phyloP scores from a whole-genome alignment of 768 basidiomycete genomes.

The Amanita pallidorosea region DNA sequence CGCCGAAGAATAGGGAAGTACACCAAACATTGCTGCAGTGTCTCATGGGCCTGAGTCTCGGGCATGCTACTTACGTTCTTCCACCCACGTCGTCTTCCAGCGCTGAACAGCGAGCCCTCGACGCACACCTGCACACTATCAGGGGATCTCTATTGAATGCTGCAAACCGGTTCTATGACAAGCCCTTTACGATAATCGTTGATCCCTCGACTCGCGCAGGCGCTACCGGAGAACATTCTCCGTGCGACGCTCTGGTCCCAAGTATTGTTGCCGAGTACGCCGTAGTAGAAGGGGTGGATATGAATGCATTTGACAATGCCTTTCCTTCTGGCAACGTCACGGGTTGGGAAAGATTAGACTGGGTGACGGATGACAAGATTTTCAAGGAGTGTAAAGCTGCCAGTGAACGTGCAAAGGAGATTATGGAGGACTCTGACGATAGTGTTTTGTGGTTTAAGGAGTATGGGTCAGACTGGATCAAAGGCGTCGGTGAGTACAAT shows the following conservation, averaged over 20 bases:
- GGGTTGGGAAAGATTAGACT: constrained; percentile 61
- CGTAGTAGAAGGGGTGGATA: constrained; percentile 56
- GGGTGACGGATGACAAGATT: constrained; percentile 57
- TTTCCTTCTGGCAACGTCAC: constrained; percentile 5
- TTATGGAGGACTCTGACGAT: constrained; percentile 75
- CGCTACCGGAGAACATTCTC: constrained; percentile 84
- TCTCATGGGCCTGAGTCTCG: constrained; percentile 73
- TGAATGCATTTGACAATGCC: constrained; percentile 24
- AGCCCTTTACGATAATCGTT: constrained; percentile 70
- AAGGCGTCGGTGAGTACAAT: constrained; percentile 47
- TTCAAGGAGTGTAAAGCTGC: constrained; percentile 48
- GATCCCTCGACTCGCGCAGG: constrained; percentile 81
- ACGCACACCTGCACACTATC: constrained; percentile 67
- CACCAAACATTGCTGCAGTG: constrained; percentile 62
- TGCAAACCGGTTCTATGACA: constrained; percentile 86
- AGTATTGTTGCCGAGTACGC: constrained; percentile 81
- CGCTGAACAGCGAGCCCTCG: constrained; percentile 27
- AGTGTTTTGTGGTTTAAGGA: constrained; percentile 73
- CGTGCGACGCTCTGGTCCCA: constrained; percentile 83
- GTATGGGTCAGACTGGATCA: constrained; percentile 86
- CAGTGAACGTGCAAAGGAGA: constrained; percentile 36
- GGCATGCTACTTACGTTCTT: constrained; percentile 49
- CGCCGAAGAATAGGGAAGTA: constrained; percentile 48
- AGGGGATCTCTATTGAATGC: constrained; percentile 52
- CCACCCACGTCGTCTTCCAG: constrained; percentile 16